Base-by-base conservation (phyloP, 805 yeast genomes). In the Blastobotrys attinorum region DNA sequence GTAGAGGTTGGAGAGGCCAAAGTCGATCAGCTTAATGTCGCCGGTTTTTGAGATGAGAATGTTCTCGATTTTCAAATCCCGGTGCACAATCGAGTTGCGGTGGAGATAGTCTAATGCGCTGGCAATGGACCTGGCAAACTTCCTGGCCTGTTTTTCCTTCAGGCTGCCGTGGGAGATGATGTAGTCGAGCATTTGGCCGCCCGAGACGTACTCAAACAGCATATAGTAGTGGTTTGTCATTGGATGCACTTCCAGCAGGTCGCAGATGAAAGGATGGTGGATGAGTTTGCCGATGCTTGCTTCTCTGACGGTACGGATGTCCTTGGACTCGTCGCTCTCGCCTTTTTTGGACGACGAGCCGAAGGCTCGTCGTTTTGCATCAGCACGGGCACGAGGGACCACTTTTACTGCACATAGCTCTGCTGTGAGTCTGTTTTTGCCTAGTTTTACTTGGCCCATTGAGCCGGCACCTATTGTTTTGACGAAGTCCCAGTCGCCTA, bases 401-500 rank as follows among this genome's bases (percentile, higher is more conserved):
- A 90, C 89, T 61, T 90, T 90, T 22, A 90, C 89, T 0, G 96
- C 90, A 11, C 86, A 73, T 54, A 85, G 89, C 47, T 75, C 77
- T 38, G 61, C 60, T 1, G 96, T 86, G 29, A 77, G 64, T 52
- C 83, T 76, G 66, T 89, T 95, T 56, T 78, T 81, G 1, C 97
- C 97, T 32, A 92, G 70, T 65, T 92, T 92, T 40, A 92, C 99
- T 62, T 90, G 94, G 47, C 99, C 99, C 98, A 92, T 92, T 0
- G 96, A 87, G 2, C 99, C 98, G 2, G 97, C 96, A 35, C 99
- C 99, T 37, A 92, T 84, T 2, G 96, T 88, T 63, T 87, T 87
- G 46, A 85, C 73, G 55, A 90, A 89, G 54, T 86, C 95, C 98
- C 98, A 90, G 52, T 92, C 96, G 11, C 97, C 98, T 43, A 90